Evolutionary conservation across 1,284 basidiomycete genomes (phyloP), one percentile per base, ranked within the genome.

Genomic region (Coniferiporia weirii): DNA sequence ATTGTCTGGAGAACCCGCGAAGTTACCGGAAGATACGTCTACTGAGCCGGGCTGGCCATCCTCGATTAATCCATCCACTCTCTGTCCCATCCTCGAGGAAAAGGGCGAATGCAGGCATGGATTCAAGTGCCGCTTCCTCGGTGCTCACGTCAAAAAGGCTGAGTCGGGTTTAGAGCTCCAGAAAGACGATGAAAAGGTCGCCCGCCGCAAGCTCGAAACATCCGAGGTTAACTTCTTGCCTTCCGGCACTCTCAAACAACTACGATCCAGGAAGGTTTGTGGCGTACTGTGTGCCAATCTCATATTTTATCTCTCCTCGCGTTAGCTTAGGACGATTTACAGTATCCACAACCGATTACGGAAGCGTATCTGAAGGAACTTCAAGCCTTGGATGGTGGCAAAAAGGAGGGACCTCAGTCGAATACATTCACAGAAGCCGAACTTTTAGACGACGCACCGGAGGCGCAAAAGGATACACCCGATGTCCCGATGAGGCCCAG

Each of bases 101-200:
- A 78, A 80, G 4, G 95, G 95, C 0, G 82, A 87, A 67, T 98
- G 95, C 73, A 85, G 86, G 54, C 84, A 84, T 64, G 96, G 93
- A 4, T 88, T 92, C 74, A 91, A 93, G 71, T 99, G 96, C 70
- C 85, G 96, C 1, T 97, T 91, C 73, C 81, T 97, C 3, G 88
- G 89, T 10, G 86, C 82, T 0, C 96, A 98, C 67, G 69, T 84
- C 5, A 71, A 68, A 22, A 68, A 71, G 49, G 73, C 75, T 27
- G 78, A 78, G 19, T 64, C 71, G 19, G 79, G 79, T 0, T 66
- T 83, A n/a, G 68, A 70, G 35, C 66, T 83, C 0, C 62, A 79
- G 0, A 75, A 73, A 1, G 82, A 91, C 66, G 79, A 83, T 55
- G 81, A 83, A 32, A 87, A 81, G 68, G 79, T 80, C 63, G 80